A percentile compares a stretch with the other conserved stretches of the same genome.
phyloP scores from a whole-genome alignment of 768 basidiomycete genomes.

The Termitomyces bulborhizus region DNA sequence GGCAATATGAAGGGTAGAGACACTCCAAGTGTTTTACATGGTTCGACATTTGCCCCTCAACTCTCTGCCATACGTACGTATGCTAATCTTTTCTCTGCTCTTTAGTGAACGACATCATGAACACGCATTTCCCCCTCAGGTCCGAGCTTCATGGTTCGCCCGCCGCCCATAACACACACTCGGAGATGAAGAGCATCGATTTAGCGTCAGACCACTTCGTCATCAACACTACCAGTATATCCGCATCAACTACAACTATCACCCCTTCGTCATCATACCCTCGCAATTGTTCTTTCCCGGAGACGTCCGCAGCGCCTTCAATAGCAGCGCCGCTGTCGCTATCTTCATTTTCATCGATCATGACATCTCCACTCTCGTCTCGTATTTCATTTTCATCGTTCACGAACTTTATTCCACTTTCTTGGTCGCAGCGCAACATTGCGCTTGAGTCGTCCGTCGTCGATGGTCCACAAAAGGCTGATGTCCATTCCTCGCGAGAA shows the following conservation, averaged over 20 bases:
- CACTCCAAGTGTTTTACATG: constrained; percentile 34
- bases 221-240: constrained; percentile 10
- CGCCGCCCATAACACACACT: constrained; percentile 18
- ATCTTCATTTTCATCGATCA: constrained; percentile 40
- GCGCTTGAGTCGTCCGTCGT: constrained; percentile 12
- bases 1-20: constrained; percentile 20
- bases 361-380: constrained; percentile 46
- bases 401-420: constrained; percentile 53
- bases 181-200: constrained; percentile 35
- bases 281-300: constrained; percentile 3
- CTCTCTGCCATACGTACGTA: constrained; percentile 50
- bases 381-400: constrained; percentile 56
- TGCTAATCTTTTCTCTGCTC: constrained; percentile 38
- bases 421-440: constrained; percentile 41
- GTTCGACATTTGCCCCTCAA: constrained; percentile 56
- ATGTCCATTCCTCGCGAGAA: neutral
- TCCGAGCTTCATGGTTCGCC: constrained; percentile 24
- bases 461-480: neutral
- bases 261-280: constrained; percentile 16
- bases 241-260: constrained; percentile 9
- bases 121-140: constrained; percentile 33
- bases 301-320: constrained; percentile 3
- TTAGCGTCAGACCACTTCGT: constrained; percentile 24
- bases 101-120: constrained; percentile 30
- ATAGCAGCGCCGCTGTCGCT: constrained; percentile 17